Conservation (phyloP, 2,329 filamentous ascomycete genomes). For the Ophiostoma ulmi region DNA sequence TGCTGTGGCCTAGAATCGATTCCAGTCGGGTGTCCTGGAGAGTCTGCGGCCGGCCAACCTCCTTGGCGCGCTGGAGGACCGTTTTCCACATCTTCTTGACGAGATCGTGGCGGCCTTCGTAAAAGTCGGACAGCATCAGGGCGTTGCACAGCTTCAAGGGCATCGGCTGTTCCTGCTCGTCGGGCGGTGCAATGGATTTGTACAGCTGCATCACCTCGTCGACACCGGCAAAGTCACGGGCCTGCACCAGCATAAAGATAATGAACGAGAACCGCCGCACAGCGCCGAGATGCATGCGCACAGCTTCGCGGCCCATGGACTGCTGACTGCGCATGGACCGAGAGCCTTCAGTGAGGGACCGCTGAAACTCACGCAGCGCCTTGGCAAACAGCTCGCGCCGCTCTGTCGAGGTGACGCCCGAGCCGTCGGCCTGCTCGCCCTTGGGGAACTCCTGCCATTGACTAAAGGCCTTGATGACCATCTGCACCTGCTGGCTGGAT, state of each 20-base stretch:
- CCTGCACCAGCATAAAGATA: conserved; percentile 40
- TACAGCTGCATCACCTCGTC: conserved; percentile 46
- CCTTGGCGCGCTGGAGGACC: conserved; percentile 49
- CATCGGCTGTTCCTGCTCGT: conserved; percentile 34
- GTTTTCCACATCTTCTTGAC: conserved; percentile 64
- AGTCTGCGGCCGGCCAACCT: conserved; percentile 37
- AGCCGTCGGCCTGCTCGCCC: conserved; percentile 19
- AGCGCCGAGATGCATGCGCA: conserved; percentile 29
- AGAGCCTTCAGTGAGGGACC: conserved; percentile 35
- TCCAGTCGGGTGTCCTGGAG: conserved; percentile 19
- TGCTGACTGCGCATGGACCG: neutral
- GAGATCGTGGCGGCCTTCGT: conserved; percentile 52
- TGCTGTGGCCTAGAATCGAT: conserved; percentile 16
- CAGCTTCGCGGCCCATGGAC: neutral
- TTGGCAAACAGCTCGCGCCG: conserved; percentile 33
- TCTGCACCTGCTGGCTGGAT: conserved; percentile 42
- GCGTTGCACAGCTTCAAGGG: conserved; percentile 55
- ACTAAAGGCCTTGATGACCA: conserved; percentile 40
- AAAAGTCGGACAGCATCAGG: conserved; percentile 62
- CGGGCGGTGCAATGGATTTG: conserved; percentile 36
- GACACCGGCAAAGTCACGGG: conserved; percentile 37
- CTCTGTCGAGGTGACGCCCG: conserved; percentile 13
- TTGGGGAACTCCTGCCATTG: conserved; percentile 34
- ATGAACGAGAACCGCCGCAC: conserved; percentile 39
- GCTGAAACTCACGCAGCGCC: conserved; percentile 38